Evolutionary conservation across 352 stramenopile species (phyloP), one percentile per base, ranked within the genome.

Genomic region (Phytophthora citrophthora): DNA sequence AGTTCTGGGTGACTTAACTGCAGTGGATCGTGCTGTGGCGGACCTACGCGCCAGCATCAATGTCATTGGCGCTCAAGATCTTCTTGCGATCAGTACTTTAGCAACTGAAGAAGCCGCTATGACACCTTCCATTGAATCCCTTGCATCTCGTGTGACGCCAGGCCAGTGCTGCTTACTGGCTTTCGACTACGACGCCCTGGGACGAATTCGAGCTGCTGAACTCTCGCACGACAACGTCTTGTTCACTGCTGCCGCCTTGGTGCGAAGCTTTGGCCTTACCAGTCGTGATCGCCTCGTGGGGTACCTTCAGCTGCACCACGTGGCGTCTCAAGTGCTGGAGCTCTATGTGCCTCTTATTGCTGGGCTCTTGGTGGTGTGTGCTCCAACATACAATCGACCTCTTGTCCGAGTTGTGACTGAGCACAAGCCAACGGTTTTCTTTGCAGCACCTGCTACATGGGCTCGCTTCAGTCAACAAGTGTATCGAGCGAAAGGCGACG

Each of bases 191-290:
- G 82, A 94, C 54, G 63, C 63, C 10, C 24, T 57, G 0, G 86
- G 86, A 1, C 41, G 53, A 4, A 67, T 93, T 31, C 80, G 81
- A 20, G 83, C 70, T 8, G 73, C 70, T 2, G 79, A 81, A 34
- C 44, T 95, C 0, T 90, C 85, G n/a, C 87, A 95, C 50, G 85
- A 95, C 72, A 95, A 95, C 32, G 75, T 91, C 9, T 72, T 95
- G 44, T 95, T 93, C 61, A 93, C 87, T 7, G 83, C 85, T 8
- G 69, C 79, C 12, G 81, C 79, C 2, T 73, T 95, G 29, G 83
- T 84, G 2, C 58, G 61, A 7, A 81, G 78, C 54, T 87, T 91
- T 49, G 84, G 83, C 0, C 75, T 88, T 18, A 75, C 54, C 15
- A 76, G 49, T 24, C 38, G 52, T 0, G 83, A 95, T 49, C 78